These are phyloP conservation scores for Draba incana DNA, from an alignment of 345 rosid species.

Conservation along the genomic window DNA sequence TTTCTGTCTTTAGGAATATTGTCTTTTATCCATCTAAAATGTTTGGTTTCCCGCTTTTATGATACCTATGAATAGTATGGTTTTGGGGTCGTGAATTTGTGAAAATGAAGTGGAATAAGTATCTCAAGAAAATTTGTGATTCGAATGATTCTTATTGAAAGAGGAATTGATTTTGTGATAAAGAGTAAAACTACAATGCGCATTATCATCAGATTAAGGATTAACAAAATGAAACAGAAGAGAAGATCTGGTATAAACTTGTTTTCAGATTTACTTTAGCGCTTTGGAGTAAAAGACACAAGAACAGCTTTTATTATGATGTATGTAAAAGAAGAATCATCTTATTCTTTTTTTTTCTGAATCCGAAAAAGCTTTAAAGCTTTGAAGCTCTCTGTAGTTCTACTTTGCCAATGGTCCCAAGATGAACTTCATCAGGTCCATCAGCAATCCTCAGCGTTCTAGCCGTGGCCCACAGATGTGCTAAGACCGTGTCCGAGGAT, in stretches of 20 bases:
- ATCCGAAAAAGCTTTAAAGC: conserved; percentile 47
- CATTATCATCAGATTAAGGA: conserved; percentile 13
- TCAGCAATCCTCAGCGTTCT: conserved; percentile 86
- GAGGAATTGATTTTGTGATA: neutral
- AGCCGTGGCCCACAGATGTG: conserved; percentile 90
- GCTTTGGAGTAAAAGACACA: neutral
- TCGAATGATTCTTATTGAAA: neutral
- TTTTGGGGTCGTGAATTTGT: neutral
- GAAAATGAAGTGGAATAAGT: conserved; percentile 17
- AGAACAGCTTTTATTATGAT: conserved; percentile 16
- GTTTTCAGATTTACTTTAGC: neutral
- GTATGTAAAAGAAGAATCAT: neutral
- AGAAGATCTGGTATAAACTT: conserved; percentile 9
- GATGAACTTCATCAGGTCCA: conserved; percentile 96
- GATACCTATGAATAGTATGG: conserved; percentile 35
- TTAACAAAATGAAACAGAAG: conserved; percentile 10
- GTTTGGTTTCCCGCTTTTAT: conserved; percentile 23
- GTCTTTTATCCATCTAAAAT: conserved; percentile 12
- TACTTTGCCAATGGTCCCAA: conserved; percentile 84
- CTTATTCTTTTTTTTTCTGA: neutral
- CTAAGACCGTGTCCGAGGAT: conserved; percentile 75
- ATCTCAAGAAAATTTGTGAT: conserved; percentile 2
- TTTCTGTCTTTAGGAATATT: conserved; percentile 34
- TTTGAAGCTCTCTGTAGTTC: conserved; percentile 75
- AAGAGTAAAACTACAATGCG: conserved; percentile 1